Conservation (phyloP, 1,139 yeast species). For the Suhomyces wounanorum region DNA sequence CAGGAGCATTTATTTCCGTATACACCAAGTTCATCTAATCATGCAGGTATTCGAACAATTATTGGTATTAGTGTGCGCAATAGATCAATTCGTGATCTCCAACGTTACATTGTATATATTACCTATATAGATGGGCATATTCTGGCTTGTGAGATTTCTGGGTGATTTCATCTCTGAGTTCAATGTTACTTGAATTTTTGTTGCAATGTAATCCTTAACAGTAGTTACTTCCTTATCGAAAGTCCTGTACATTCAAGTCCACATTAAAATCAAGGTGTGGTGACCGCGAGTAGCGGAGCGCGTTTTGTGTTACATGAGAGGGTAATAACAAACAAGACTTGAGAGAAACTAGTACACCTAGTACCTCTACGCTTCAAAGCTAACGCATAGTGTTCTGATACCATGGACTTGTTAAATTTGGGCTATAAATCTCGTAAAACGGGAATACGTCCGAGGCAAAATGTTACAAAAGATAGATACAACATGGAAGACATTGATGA, state of each 20-base stretch:
- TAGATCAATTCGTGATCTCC: constrained; percentile 20
- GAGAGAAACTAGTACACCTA: background rate
- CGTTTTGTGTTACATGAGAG: constrained; percentile 12
- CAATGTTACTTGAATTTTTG: background rate
- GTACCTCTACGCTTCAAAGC: background rate
- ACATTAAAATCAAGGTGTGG: background rate
- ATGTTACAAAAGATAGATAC: constrained; percentile 60
- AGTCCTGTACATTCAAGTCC: background rate
- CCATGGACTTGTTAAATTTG: constrained; percentile 52
- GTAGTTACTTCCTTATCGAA: background rate
- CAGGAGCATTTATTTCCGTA: constrained; percentile 61
- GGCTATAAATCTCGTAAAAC: constrained; percentile 63
- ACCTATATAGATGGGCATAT: constrained; percentile 39
- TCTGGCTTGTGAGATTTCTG: constrained; percentile 20
- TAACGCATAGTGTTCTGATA: background rate
- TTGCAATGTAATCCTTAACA: background rate
- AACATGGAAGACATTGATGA: constrained; percentile 83
- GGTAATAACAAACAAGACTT: constrained; percentile 11
- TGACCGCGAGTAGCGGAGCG: constrained; percentile 4
- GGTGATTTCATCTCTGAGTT: background rate
- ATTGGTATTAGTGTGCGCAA: constrained; percentile 34
- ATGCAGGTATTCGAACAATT: constrained; percentile 35
- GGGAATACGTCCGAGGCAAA: constrained; percentile 53
- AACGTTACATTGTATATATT: constrained; percentile 31
- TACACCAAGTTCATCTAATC: constrained; percentile 29